A percentile compares a stretch with the other conserved stretches of the same genome.
Conservation (phyloP, 2,329 filamentous ascomycete genomes). For the Trichoderma arundinaceum region DNA sequence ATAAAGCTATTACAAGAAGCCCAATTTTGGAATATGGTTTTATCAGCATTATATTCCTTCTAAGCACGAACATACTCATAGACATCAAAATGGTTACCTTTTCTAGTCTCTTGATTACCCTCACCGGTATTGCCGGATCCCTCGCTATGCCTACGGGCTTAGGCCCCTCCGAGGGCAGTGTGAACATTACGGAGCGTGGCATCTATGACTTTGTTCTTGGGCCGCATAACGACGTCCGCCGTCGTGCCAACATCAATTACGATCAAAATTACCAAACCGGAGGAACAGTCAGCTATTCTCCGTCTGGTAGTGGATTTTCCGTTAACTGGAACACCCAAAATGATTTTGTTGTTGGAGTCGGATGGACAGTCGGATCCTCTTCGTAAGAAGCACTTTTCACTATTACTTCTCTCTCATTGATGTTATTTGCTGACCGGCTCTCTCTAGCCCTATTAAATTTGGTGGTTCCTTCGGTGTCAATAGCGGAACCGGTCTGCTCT, state of each 20-base stretch:
- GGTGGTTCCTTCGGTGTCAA: constrained; percentile 22
- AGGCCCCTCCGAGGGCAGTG: not conserved
- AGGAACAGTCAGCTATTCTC: constrained; percentile 33
- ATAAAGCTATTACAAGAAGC: not conserved
- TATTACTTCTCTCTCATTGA: not conserved
- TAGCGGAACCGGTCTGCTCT: constrained; percentile 46
- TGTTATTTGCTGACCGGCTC: not conserved
- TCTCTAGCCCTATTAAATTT: constrained; percentile 11
- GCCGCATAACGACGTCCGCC: constrained; percentile 8
- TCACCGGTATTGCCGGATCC: constrained; percentile 6
- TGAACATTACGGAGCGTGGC: constrained; percentile 24
- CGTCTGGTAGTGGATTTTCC: constrained; percentile 30
- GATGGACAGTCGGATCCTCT: constrained; percentile 31
- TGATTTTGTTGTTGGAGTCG: constrained; percentile 35
- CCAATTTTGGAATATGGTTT: not conserved
- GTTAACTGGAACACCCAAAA: constrained; percentile 33
- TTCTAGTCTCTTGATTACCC: not conserved
- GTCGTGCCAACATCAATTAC: constrained; percentile 33
- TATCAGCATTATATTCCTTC: not conserved
- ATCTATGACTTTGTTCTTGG: constrained; percentile 23
- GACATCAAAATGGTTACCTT: constrained; percentile 17
- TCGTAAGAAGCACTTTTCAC: not conserved
- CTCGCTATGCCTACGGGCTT: constrained; percentile 10
- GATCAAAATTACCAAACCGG: constrained; percentile 34
- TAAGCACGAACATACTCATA: not conserved